Evolutionary conservation across 805 yeast genomes (phyloP), one percentile per base, ranked within the genome.

Genomic region (Teunomyces aglyptinius): DNA sequence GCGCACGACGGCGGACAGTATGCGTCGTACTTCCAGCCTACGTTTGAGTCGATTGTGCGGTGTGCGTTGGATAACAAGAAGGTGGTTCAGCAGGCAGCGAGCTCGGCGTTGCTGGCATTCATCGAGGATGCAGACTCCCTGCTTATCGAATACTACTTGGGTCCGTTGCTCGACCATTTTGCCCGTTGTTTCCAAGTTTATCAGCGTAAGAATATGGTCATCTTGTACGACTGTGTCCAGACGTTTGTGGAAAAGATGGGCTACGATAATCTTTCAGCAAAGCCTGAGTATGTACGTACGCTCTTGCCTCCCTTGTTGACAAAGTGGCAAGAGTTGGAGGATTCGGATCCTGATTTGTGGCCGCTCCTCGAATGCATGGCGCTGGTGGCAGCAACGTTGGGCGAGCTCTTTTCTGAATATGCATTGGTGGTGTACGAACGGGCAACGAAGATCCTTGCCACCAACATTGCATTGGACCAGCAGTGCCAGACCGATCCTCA

Each of bases 41-140:
- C 94, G 0, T 76, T 94, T 49, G 83, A 86, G 56, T 80, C 94
- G 2, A 77, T 94, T 41, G 77, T 94, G 61, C 70, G 64, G 42
- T 86, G 94, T 65, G 82, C 88, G 19, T 70, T 89, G 54, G 98
- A 94, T 63, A 76, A 73, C 43, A 89, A 89, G 70, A 90, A 91
- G 61, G 86, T 86, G 47, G 99, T 92, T n/a, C 99, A 94, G 68
- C 92, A 90, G 58, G 86, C 96, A 47, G 97, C 96, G 1, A 89
- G 96, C 55, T 81, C 90, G 31, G 87, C 97, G 8, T 77, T 92
- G 38, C 85, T 96, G 0, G 83, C 83, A 46, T 86, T 91, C 51
- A 82, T 91, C 34, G 97, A 91, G 58, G 80, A 76, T 48, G 77
- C 94, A 18, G 89, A 87, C 45, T 66, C 81, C 1, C 76, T 73